These are phyloP conservation scores for Eleusine coracana DNA, from an alignment of 176 grass and related monocot species.

Conservation along the genomic window DNA sequence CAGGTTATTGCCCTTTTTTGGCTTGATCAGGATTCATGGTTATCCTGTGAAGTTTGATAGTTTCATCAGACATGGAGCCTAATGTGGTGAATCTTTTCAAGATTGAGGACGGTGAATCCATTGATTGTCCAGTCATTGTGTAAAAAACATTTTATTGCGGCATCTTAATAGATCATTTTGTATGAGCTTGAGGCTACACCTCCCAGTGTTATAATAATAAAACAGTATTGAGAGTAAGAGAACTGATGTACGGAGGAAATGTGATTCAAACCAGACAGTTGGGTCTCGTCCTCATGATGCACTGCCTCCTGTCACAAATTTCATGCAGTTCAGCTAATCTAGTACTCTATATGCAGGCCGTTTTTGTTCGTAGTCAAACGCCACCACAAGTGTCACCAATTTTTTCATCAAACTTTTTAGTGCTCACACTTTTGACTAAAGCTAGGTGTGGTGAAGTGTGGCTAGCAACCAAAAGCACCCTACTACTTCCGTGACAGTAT, in stretches of 20 bases:
- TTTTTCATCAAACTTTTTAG: too few relatives aligned
- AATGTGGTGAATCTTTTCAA: neutral
- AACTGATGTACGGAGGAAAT: conserved; percentile 19
- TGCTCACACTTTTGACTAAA: too few relatives aligned
- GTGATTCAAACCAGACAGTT: neutral
- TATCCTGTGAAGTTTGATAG: neutral
- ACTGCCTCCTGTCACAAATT: neutral
- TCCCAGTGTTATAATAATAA: conserved; percentile 1
- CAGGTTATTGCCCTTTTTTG: neutral
- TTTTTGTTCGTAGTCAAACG: too few relatives aligned
- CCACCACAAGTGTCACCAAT: too few relatives aligned
- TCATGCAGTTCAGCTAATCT: neutral
- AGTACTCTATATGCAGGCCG: too few relatives aligned
- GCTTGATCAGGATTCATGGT: neutral
- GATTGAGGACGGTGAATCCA: neutral
- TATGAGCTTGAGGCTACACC: conserved; percentile 10
- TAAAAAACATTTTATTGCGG: conserved; percentile 34
- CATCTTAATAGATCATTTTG: conserved; percentile 6
- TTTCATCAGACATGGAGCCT: neutral
- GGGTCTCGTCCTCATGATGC: neutral
- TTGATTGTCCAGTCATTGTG: neutral
- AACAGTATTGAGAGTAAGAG: neutral
- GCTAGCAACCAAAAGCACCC: too few relatives aligned
- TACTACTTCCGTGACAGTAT: too few relatives aligned
- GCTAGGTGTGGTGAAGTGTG: too few relatives aligned